phyloP scores from a whole-genome alignment of 441 rosid genomes.

The Lepidium campestre region DNA sequence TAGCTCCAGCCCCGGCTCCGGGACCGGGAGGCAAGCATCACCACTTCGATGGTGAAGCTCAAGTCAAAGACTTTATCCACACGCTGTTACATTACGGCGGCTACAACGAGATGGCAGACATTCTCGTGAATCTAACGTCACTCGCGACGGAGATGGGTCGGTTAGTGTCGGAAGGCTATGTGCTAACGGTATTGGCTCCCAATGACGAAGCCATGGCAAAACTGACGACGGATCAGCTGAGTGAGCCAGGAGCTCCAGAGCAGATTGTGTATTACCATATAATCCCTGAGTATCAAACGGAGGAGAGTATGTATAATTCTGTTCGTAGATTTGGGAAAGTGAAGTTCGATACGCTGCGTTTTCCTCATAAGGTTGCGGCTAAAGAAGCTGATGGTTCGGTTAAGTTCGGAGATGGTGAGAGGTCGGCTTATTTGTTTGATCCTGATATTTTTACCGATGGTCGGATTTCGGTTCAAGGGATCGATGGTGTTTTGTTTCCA shows the following conservation, averaged over 20 bases:
- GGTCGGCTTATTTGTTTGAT: conserved; percentile 77
- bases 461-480: conserved; percentile 93
- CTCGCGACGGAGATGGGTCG: conserved; percentile 67
- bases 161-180: conserved; percentile 62
- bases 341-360: conserved; percentile 68
- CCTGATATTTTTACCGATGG: conserved; percentile 95
- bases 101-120: conserved; percentile 74
- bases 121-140: conserved; percentile 61
- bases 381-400: conserved; percentile 98
- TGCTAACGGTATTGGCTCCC: conserved; percentile 60
- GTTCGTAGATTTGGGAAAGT: conserved; percentile 91
- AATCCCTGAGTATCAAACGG: conserved; percentile 93
- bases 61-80: conserved; percentile 67
- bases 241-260: conserved; percentile 73
- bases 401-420: conserved; percentile 75
- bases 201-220: conserved; percentile 78
- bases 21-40: conserved; percentile 66
- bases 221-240: conserved; percentile 57
- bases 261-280: conserved; percentile 65
- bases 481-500: conserved; percentile 86
- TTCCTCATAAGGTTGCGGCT: conserved; percentile 84
- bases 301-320: conserved; percentile 96
- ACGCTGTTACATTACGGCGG: conserved; percentile 66
- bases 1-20: conserved; percentile 71
- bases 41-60: conserved; percentile 61